phyloP scores from a whole-genome alignment of 202 grass and related monocot species.

The Saccharum hybrid region DNA sequence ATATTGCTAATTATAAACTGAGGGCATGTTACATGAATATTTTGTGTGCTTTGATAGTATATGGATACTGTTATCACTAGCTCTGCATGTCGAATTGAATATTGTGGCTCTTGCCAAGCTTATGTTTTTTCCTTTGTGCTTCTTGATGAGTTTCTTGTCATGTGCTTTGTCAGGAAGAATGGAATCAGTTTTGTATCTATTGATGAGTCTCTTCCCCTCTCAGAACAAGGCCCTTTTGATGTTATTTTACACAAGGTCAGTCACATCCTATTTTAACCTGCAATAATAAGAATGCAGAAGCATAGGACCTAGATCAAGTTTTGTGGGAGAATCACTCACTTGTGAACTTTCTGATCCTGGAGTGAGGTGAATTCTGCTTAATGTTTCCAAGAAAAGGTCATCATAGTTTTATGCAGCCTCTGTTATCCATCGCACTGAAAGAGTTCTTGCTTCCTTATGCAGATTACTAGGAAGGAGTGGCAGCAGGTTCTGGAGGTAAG shows the following conservation, averaged over 20 bases:
- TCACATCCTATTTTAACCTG: neutral
- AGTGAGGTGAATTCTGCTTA: conserved; percentile 24
- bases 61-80: conserved; percentile 6
- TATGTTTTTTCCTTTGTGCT: neutral
- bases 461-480: conserved; percentile 65
- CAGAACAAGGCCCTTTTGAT: conserved; percentile 82
- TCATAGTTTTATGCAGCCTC: neutral
- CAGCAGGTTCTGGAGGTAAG: conserved; percentile 67
- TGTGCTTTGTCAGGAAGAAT: conserved; percentile 48
- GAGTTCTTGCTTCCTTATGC: neutral
- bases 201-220: conserved; percentile 61
- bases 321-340: neutral
- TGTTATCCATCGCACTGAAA: conserved; percentile 24
- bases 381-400: conserved; percentile 22
- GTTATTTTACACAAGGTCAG: conserved; percentile 85
- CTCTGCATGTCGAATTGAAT: neutral
- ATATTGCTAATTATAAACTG: neutral
- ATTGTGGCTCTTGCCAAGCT: neutral
- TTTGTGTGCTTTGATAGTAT: neutral
- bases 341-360: conserved; percentile 16
- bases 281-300: neutral
- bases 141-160: conserved; percentile 22
- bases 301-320: conserved; percentile 17
- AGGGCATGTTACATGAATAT: neutral
- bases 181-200: conserved; percentile 77